Evolutionary conservation across 441 rosid species (phyloP), one percentile per base, ranked within the genome.

Genomic region (Omphalea diandra): DNA sequence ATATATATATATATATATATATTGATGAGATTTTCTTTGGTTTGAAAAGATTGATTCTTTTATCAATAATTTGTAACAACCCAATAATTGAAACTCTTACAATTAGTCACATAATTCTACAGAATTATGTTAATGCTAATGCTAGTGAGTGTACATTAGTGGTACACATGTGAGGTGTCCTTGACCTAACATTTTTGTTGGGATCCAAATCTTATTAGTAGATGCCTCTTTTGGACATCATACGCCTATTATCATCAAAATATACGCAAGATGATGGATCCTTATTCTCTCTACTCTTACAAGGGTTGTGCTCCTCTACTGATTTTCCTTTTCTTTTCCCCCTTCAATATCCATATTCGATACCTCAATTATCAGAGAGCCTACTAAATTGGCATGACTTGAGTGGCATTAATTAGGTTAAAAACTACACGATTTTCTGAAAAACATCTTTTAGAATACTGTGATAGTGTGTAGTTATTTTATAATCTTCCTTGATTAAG

Each of bases 101-200:
- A 58, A 26, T 31, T 32, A 24, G 5, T 46, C 38, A 20, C 5
- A n/a, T 32, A 47, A 56, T 61, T 49, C 35, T 17, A 35, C 17
- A 38, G 38, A 14, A 8, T 33, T 7, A 54, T 54, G 14, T 49
- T 36, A 10, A 33, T 70, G 55, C 63, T n/a, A n/a, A 43, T 5
- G 57, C 59, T 6, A 71, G 12, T 72, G 26, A 60, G 38, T 53
- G 18, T 22, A 67, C 72, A 70, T 10, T 63, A 46, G 76, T 67
- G 73, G 41, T 10, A 63, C 62, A 58, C 77, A 65, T 75, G 75
- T 55, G 71, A 64, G 68, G 73, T 82, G 80, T 68, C 59, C 65
- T 72, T 70, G 76, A 73, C 70, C 63, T 62, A 43, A 55, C n/a
- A n/a, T n/a, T 64, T 70, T 36, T 22, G 0, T 18, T 3, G n/a